Evolutionary conservation across 2,329 filamentous ascomycete species (phyloP), one percentile per base, ranked within the genome.

Genomic region (Colletotrichum gigasporum): DNA sequence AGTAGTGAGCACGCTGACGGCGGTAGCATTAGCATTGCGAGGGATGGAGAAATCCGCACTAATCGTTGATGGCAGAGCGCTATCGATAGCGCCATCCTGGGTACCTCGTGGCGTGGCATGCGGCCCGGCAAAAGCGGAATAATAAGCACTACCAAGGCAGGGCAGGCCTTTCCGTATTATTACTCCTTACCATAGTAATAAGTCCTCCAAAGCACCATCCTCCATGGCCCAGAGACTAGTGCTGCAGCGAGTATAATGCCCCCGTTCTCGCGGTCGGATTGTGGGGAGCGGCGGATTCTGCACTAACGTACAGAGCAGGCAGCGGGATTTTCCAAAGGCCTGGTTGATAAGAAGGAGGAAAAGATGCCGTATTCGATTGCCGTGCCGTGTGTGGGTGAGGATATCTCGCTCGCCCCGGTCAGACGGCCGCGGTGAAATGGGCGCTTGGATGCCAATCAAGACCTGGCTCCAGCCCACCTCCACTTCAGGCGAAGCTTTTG

Each of bases 401-500:
- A 35, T 24, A 45, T 37, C 37, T 42, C 48, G 16, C 32, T 32
- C n/a, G 45, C 39, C 61, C 61, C 34, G 30, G 28, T 18, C 42
- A 35, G 44, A 58, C 53, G 14, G 44, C 18, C n/a, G 61, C 41
- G 11, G 32, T 16, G 20, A 37, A 9, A 47, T 39, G 42, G 59
- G 30, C 35, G 39, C 47, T 47, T 60, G 61, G 39, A n/a, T 53
- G 39, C 34, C 39, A 47, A 26, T n/a, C 45, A 34, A 32, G 60
- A 14, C 34, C 32, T 63, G 37, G 45, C 45, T 20, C 39, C 18
- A n/a, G 24, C 37, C 32, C n/a, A n/a, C n/a, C 60, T 41, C 60
- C 47, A 63, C 61, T 60, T 63, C 55, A 42, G 39, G 55, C 61
- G 55, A 64, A 64, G 55, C 55, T 64, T 61, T 60, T 54, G 55